Percentiles rank a stretch among this genome's conserved stretches.
Evolutionary conservation across 2,329 filamentous ascomycete species (phyloP).

Genomic region (Orbilia quercus): DNA sequence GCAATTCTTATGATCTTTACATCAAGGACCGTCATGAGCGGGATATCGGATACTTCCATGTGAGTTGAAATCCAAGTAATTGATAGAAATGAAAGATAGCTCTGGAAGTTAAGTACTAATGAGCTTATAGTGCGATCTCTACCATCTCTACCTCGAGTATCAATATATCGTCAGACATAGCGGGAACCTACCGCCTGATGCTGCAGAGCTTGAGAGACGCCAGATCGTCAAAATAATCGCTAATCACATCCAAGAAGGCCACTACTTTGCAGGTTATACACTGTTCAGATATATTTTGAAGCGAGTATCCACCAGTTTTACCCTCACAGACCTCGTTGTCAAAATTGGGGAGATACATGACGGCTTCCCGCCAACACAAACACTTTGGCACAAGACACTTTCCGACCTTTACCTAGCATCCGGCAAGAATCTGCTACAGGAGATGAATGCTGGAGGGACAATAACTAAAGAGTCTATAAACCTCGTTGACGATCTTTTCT

Average conservation of each 20-base stretch:
- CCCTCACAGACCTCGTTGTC: background rate
- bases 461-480: constrained; percentile 10
- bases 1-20: constrained; percentile 22
- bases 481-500: constrained; percentile 6
- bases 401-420: constrained; percentile 21
- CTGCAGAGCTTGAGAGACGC: constrained; percentile 1
- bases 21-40: constrained; percentile 23
- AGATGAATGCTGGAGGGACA: background rate
- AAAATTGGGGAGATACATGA: constrained; percentile 11
- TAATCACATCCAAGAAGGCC: constrained; percentile 25
- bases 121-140: constrained; percentile 27
- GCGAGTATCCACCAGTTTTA: background rate
- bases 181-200: background rate
- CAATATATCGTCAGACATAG: background rate
- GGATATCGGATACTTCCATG: constrained; percentile 43
- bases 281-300: constrained; percentile 38
- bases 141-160: constrained; percentile 34
- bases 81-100: background rate
- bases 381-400: constrained; percentile 14
- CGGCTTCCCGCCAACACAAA: background rate
- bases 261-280: constrained; percentile 29
- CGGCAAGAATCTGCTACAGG: constrained; percentile 13
- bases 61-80: constrained; percentile 15
- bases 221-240: constrained; percentile 14
- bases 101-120: no score